Conservation (phyloP, 306 rosid species). For the Citrullus amarus region DNA sequence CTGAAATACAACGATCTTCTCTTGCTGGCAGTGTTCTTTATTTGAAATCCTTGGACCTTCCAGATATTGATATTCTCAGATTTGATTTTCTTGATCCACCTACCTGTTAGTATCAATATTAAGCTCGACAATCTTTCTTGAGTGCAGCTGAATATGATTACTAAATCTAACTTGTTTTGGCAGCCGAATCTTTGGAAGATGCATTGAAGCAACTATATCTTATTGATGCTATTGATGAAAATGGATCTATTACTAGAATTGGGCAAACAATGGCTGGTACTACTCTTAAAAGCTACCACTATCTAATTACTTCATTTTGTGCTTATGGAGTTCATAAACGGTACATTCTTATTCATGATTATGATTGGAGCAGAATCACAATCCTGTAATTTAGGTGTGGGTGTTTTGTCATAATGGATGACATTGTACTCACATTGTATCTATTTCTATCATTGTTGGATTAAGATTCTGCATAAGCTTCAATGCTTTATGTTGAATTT, state of each 20-base stretch:
- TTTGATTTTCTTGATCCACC: constrained; percentile 94
- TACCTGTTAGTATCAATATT: constrained; percentile 32
- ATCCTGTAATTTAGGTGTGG: neutral
- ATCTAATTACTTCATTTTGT: neutral
- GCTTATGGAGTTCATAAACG: neutral
- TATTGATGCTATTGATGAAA: constrained; percentile 82
- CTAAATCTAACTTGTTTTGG: constrained; percentile 28
- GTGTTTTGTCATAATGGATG: neutral
- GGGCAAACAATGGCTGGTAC: constrained; percentile 95
- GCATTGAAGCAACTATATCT: constrained; percentile 90
- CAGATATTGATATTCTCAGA: constrained; percentile 84
- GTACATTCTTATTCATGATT: neutral
- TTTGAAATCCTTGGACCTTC: constrained; percentile 90
- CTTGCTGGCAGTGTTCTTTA: constrained; percentile 91
- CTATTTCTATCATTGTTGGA: neutral
- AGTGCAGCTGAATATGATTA: constrained; percentile 4
- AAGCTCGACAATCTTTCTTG: neutral
- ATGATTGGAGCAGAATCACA: neutral
- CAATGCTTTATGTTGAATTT: neutral
- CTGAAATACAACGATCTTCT: constrained; percentile 92
- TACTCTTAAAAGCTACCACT: neutral
- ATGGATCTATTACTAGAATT: constrained; percentile 63
- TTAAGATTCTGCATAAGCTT: neutral
- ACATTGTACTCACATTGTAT: neutral
- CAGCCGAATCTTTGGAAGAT: constrained; percentile 86